Base-by-base conservation (phyloP, 768 basidiomycete species). In the Agaricus subrufescens region DNA sequence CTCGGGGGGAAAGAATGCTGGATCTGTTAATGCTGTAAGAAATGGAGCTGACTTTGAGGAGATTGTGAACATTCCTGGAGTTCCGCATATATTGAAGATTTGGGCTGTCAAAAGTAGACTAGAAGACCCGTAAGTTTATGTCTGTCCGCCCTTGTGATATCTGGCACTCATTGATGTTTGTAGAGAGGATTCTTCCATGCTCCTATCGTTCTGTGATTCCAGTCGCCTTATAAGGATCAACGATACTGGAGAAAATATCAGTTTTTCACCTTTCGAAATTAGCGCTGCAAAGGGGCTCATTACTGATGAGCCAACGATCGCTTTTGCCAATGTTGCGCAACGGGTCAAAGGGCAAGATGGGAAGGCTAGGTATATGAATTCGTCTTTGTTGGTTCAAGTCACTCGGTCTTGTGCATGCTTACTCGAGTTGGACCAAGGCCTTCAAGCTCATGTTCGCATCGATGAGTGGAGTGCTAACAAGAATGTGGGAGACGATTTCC, bases 1-100 rank as follows among this genome's bases (percentile, higher is more conserved):
- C 63, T 94, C 91, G 3, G 94, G 94, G 4, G 88, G 83, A 1
- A 78, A 77, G 48, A 91, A 83, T 59, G 81, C 84, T 2, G 94
- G 94, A 2, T 84, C 86, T 9, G 63, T 97, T 14, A 86, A 87
- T 47, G 69, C 94, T 30, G 78, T 97, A 19, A 77, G 90, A 58
- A 90, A 84, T 54, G 94, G 94, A 2, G 90, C 91, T 5, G 87
- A 91, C 61, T 86, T 93, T 65, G 75, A 82, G 54, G 86, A 87
- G 62, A 62, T 81, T 10, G 87, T 85, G 0, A 67, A 71, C 29
- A 63, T 91, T 5, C 76, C 80, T 4, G 86, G 86, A 0, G 60
- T 93, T 46, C 66, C 71, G 0, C 71, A 80, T 54, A 73, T 87
- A n/a, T 77, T 79, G 11, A 72, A 73, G 26, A 65, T 93, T 2